Evolutionary conservation across 164 flowering plant species (phyloP), one percentile per base, ranked within the genome.

Genomic region (Liquidambar formosana): DNA sequence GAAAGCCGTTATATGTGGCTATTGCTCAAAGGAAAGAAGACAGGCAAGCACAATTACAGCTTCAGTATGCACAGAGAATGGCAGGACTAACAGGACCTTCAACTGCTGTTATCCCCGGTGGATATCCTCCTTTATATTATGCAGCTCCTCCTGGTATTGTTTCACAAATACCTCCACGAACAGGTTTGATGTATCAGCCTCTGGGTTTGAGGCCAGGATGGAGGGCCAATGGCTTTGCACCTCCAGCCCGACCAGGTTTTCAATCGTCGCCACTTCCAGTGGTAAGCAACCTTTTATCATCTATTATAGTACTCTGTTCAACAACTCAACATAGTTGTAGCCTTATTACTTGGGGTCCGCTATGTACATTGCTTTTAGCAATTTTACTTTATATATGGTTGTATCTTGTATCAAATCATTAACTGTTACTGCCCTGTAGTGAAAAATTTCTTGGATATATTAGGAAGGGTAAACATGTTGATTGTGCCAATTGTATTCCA

Each of bases 11-110:
- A 12, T 91, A 88, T 73, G 91, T 87, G 71, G 85, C 98, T 61
- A 81, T 89, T 63, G 97, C 98, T 67, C 96, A 91, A 74, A 84
- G 86, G 67, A 91, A 91, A 74, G 95, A 88, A 78, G 96, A 87
- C n/a, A 87, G 98, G 60, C 83, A 81, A 74, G 90, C 87, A 33
- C 89, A 85, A 26, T 77, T 93, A 79, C 91, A 84, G 71, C 57
- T 84, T 28, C 85, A 82, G 22, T 82, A 79, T 85, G 81, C 86
- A 23, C 93, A 89, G 45, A 81, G 66, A 1, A 51, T 84, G 71
- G 67, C 84, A 33, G 87, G 84, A 69, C 57, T 88, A 63, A 73
- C 82, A 10, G 94, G 91, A 58, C 69, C 84, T 59, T 74, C 94
- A 44, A 46, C 91, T 71, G 64, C 81, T 73, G 77, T 89, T 43